Conservation (phyloP, 73 alveolate species). For the Symbiodinium pilosum region DNA sequence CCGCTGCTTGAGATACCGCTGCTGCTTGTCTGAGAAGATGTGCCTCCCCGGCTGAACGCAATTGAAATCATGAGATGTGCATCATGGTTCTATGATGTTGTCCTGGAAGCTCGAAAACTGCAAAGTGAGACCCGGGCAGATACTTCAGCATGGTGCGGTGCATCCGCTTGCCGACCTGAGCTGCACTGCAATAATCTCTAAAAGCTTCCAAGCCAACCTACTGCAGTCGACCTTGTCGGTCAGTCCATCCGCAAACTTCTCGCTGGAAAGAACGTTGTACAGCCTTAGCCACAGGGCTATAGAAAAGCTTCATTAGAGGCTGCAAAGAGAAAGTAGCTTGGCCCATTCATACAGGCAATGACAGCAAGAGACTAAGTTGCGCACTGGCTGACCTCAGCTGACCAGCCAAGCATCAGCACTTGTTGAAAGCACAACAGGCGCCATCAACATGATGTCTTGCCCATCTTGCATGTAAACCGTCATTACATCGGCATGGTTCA, state of each 20-base stretch:
- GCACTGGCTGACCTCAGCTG: background rate
- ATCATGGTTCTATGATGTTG: too few species aligned
- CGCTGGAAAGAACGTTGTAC: constrained; percentile 59
- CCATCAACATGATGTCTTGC: background rate
- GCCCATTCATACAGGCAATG: background rate
- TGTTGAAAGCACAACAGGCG: background rate
- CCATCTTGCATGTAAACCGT: too few species aligned
- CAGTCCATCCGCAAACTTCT: constrained; percentile 67
- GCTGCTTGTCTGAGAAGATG: constrained; percentile 74
- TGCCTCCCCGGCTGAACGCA: too few species aligned
- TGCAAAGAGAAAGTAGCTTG: background rate
- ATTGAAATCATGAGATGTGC: too few species aligned
- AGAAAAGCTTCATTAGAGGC: background rate
- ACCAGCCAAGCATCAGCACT: background rate
- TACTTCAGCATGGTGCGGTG: constrained; percentile 58
- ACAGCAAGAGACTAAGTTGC: background rate
- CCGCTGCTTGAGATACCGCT: constrained; percentile 56
- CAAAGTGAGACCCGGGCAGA: background rate
- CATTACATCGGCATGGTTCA: too few species aligned
- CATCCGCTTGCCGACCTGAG: constrained; percentile 26
- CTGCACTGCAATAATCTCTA: too few species aligned
- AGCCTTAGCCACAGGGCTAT: background rate
- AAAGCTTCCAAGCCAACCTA: too few species aligned
- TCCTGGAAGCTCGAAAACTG: too few species aligned
- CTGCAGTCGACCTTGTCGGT: constrained; percentile 2